Base-by-base conservation (phyloP, 495 filamentous ascomycete genomes). In the Darksidea phi region DNA sequence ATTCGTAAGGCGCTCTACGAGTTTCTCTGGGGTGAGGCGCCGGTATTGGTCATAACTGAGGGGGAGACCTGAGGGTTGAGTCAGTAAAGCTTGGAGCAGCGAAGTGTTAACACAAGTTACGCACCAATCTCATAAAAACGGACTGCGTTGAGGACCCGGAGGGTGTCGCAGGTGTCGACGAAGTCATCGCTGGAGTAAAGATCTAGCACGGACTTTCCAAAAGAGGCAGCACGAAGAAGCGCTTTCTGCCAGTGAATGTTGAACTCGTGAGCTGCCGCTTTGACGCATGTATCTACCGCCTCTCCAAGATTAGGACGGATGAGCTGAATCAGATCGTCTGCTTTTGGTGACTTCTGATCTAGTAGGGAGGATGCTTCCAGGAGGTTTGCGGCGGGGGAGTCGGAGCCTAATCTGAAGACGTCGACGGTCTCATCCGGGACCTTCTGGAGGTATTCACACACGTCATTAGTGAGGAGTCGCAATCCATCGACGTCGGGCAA, bases 111-210 rank as follows among this genome's bases (percentile, higher is more conserved):
- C 28, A 32, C 10, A 10, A 10, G 10, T 32, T 10, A 32, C 10
- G 10, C 10, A 32, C 95, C 94, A 54, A 98, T 86, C 68, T 94
- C 86, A 67, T 90, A 97, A 71, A 88, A 95, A 47, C 94, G 82
- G 3, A 91, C 86, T 15, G 95, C 93, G 68, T 95, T 96, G 28
- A 98, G 80, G 2, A 98, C 91, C 48, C 94, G 86, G 17, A 97
- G 75, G 11, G 87, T 92, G 73, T 98, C 94, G 64, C 90, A 96
- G 90, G 96, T 97, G 57, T 97, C 91, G 25, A 98, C 95, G 72
- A 97, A 98, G 57, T 97, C 93, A 64, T 98, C 94, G 69, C 89
- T 95, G 73, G 89, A 95, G 75, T 97, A 98, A 26, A 97, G 84
- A 65, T 96, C 94, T 1, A 97, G 81, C 0, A 97, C 93, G 0